Evolutionary conservation across 208 protist genomes (phyloP), one percentile per base, ranked within the genome.

Genomic region (Leishmania major): DNA sequence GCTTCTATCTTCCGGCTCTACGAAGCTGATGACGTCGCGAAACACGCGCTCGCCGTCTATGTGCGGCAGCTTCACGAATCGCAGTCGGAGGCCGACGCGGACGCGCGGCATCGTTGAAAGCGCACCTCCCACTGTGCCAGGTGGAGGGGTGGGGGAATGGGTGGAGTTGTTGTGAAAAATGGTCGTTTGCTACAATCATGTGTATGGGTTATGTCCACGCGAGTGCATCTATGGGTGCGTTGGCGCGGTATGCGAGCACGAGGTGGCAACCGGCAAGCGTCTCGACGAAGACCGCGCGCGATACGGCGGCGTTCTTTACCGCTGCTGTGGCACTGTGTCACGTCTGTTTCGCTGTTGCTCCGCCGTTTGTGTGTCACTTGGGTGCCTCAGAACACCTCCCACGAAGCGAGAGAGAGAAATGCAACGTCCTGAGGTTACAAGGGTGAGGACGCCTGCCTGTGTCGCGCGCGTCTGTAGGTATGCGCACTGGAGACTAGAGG

Each of bases 41-140:
- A 97, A 97, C 13, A 96, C 90, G 78, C 94, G 92, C 66, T 93
- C 90, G 47, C 87, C 88, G 19, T 83, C 60, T 25, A 91, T 80
- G 59, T 88, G 84, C 28, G 92, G 94, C 64, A 96, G 78, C 47
- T 91, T 91, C 28, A 91, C 87, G 75, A 97, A 97, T 10, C 87
- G 78, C 35, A 97, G 81, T 31, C 92, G 86, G 40, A 88, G 77
- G 62, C 79, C 55, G 49, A 85, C 84, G 13, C 80, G 78, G 17
- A 87, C 64, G 19, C 80, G 83, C 17, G 59, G 40, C 72, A 83
- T 77, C 31, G n/a, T 49, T 59, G 53, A 22, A 13, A 1, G 47
- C 10, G 40, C 25, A 19, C 47, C 19, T 7, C 71, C 13, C 1
- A 19, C 47, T 57, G 45, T 53, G 31, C 28, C 4, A 11, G 31